phyloP scores from a whole-genome alignment of 371 early-diverging fungal genomes.

The Actinomortierella ambigua region DNA sequence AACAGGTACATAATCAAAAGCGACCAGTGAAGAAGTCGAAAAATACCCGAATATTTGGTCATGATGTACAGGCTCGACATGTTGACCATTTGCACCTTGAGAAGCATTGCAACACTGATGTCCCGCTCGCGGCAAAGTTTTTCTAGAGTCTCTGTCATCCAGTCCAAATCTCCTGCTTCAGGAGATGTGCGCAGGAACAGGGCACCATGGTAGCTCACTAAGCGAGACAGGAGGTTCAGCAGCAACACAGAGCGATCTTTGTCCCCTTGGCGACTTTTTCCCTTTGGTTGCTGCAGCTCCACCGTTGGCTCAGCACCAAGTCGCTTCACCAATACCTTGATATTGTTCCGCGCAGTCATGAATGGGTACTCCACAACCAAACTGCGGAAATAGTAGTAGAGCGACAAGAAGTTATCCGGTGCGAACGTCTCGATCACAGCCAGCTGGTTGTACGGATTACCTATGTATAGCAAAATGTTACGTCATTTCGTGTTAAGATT shows the following conservation, averaged over 20 bases:
- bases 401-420: conserved; percentile 47
- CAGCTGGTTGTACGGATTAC: conserved; percentile 69
- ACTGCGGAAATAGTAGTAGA: conserved; percentile 52
- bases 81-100: conserved; percentile 44
- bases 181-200: conserved; percentile 18
- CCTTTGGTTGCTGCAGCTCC: conserved; percentile 10
- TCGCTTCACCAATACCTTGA: conserved; percentile 42
- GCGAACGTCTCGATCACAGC: conserved; percentile 56
- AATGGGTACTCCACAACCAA: conserved; percentile 48
- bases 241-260: conserved; percentile 29
- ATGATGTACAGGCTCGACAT: conserved; percentile 47
- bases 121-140: conserved; percentile 27
- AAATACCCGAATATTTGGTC: conserved; percentile 1
- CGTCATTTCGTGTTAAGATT: neutral
- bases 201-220: conserved; percentile 29
- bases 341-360: conserved; percentile 51
- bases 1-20: too few relatives aligned
- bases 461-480: conserved; percentile 10
- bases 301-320: conserved; percentile 16
- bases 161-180: conserved; percentile 6
- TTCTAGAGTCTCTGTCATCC: conserved; percentile 23
- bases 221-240: conserved; percentile 25
- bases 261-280: conserved; percentile 25
- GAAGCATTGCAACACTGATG: conserved; percentile 31
- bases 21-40: too few relatives aligned